These are phyloP conservation scores for Mortierella hygrophila DNA, from an alignment of 192 early-diverging fungal species.

Conservation along the genomic window DNA sequence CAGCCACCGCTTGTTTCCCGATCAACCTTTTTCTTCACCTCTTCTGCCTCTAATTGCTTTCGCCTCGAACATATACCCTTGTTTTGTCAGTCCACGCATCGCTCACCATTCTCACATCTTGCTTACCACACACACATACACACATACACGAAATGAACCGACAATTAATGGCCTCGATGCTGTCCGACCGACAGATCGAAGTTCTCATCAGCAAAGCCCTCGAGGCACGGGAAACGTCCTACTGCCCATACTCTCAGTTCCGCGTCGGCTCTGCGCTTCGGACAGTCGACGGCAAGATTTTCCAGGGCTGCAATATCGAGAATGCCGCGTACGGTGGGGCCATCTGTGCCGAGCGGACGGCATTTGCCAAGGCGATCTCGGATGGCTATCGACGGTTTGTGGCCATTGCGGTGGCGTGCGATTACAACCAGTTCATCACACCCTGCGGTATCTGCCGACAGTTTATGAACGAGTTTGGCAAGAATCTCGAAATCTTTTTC, in stretches of 20 bases:
- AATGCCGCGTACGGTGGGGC: conserved; percentile 88
- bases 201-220: conserved; percentile 37
- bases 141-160: not conserved
- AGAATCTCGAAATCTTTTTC: conserved; percentile 41
- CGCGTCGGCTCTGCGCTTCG: conserved; percentile 89
- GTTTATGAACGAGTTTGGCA: conserved; percentile 54
- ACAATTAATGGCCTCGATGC: conserved; percentile 3
- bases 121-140: not conserved
- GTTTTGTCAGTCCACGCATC: not conserved
- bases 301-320: conserved; percentile 86
- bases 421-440: conserved; percentile 34
- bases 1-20: not conserved
- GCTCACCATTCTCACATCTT: not conserved
- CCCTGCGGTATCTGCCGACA: conserved; percentile 49
- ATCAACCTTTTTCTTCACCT: not conserved
- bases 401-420: conserved; percentile 56
- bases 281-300: conserved; percentile 70
- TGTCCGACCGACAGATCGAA: conserved; percentile 38
- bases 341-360: conserved; percentile 92
- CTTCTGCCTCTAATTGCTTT: not conserved
- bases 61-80: not conserved
- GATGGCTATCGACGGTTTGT: conserved; percentile 74
- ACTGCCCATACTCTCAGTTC: conserved; percentile 92
- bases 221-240: conserved; percentile 75
- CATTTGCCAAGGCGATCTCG: conserved; percentile 88